These are phyloP conservation scores for Fistulinella prunicolor DNA, from an alignment of 768 basidiomycete species.

Conservation along the genomic window DNA sequence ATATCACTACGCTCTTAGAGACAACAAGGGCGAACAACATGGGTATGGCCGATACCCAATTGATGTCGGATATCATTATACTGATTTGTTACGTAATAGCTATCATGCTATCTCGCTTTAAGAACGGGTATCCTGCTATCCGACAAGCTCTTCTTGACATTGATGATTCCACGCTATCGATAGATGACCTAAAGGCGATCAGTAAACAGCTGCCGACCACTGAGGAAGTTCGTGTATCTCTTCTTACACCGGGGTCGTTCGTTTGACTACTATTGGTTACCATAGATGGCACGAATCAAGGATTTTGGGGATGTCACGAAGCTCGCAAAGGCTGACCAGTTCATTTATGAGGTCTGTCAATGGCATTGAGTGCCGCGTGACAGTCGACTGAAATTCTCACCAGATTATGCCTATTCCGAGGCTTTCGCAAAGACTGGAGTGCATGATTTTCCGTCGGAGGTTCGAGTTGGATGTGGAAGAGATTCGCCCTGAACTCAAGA, in stretches of 20 bases:
- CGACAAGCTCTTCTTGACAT: conserved; percentile 68
- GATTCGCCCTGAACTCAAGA: conserved; percentile 75
- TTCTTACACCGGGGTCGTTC: background rate
- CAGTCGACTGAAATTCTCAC: conserved; percentile 4
- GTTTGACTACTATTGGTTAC: background rate
- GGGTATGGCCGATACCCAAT: conserved; percentile 41
- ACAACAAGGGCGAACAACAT: conserved; percentile 83
- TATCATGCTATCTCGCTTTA: conserved; percentile 82
- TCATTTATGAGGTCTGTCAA: conserved; percentile 65
- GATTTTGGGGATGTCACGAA: conserved; percentile 70
- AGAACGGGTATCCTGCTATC: conserved; percentile 61
- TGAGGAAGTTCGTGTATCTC: conserved; percentile 59
- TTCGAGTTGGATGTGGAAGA: conserved; percentile 84
- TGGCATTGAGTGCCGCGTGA: background rate
- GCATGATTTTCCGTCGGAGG: conserved; percentile 81
- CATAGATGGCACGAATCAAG: conserved; percentile 59
- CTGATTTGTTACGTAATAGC: conserved; percentile 38
- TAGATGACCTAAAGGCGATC: conserved; percentile 78
- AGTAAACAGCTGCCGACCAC: conserved; percentile 72
- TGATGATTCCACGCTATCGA: conserved; percentile 61
- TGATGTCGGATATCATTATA: background rate
- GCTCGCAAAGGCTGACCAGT: conserved; percentile 81
- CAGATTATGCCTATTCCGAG: conserved; percentile 80
- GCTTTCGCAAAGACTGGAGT: conserved; percentile 67
- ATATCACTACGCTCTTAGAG: conserved; percentile 69